Conservation (phyloP, 495 filamentous ascomycete species). For the Aspergillus haitiensis region DNA sequence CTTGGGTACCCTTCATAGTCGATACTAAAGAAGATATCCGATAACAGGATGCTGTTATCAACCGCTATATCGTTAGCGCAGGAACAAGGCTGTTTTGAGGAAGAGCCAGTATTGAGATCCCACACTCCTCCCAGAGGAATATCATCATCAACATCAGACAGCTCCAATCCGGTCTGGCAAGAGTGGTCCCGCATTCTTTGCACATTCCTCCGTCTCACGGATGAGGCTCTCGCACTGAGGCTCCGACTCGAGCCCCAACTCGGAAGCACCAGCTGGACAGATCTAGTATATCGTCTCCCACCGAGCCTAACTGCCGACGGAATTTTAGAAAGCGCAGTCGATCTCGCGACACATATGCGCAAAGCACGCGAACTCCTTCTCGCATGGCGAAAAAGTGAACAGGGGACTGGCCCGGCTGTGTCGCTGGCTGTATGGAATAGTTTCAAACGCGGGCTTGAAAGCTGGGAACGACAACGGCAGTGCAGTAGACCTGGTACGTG, state of each 20-base stretch:
- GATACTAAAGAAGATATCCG: not conserved
- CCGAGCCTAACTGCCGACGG: not conserved
- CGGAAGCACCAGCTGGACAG: not conserved
- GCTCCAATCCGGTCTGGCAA: not conserved
- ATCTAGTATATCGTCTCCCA: not conserved
- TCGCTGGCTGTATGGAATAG: not conserved
- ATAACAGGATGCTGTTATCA: conserved; percentile 4
- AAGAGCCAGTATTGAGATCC: not conserved
- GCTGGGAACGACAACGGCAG: conserved; percentile 1
- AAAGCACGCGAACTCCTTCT: conserved; percentile 3
- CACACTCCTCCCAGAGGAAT: not conserved
- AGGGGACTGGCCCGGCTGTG: not conserved
- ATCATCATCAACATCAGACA: not conserved
- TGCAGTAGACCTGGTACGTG: not conserved
- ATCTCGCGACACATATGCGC: not conserved
- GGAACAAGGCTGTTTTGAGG: not conserved
- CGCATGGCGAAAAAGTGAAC: not conserved
- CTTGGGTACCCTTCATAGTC: not conserved
- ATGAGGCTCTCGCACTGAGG: not conserved
- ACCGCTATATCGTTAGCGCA: not conserved
- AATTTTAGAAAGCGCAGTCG: not conserved
- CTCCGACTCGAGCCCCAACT: conserved; percentile 2
- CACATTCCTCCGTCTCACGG: conserved; percentile 3
- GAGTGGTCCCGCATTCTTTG: not conserved
- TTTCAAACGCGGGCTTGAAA: not conserved